Conservation (phyloP, 2,329 filamentous ascomycete species). For the Colletotrichum sp. region DNA sequence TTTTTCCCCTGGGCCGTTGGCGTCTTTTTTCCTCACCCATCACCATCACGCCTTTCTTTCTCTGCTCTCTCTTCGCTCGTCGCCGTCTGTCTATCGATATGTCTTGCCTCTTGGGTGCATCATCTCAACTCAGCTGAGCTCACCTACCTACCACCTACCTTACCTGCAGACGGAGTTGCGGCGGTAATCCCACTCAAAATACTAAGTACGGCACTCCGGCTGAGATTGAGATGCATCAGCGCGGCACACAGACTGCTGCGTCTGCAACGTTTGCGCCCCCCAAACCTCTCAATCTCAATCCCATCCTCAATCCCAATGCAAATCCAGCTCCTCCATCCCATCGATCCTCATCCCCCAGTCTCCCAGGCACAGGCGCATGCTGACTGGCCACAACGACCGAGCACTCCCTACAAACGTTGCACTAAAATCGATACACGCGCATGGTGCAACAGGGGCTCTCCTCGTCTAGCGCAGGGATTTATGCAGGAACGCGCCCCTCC, state of each 20-base stretch:
- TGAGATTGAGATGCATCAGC: neutral
- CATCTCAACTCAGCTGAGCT: neutral
- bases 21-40: neutral
- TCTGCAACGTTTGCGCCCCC: neutral
- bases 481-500: conserved; percentile 24
- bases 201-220: neutral
- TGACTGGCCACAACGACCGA: conserved; percentile 7
- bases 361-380: conserved; percentile 7
- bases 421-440: conserved; percentile 14
- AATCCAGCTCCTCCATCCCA: neutral
- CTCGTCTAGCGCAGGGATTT: conserved; percentile 15
- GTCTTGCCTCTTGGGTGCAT: neutral
- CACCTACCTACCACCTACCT: neutral
- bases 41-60: neutral
- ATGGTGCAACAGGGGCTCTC: conserved; percentile 11
- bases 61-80: neutral
- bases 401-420: conserved; percentile 14
- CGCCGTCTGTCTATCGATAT: neutral
- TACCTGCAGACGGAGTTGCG: neutral
- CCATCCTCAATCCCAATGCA: neutral
- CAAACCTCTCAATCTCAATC: neutral
- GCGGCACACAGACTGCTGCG: neutral
- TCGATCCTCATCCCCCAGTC: neutral
- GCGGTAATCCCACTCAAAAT: neutral
- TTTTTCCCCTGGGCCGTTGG: neutral